phyloP scores from a whole-genome alignment of 306 rosid species.

The Sindora glabra region DNA sequence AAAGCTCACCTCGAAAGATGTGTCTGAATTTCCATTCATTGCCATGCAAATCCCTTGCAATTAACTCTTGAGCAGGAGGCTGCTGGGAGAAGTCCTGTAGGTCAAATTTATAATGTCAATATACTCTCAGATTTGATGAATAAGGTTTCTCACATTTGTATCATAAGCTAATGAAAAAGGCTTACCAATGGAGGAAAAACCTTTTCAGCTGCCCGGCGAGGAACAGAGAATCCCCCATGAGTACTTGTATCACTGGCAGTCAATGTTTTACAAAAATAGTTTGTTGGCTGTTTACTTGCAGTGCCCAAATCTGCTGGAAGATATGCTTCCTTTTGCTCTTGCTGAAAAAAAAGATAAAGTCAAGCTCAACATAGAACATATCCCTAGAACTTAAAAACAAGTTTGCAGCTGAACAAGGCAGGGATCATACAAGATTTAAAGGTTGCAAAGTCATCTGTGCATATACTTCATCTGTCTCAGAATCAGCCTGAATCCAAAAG shows the following conservation, averaged over 20 bases:
- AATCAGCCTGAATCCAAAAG: constrained; percentile 64
- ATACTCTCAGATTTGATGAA: neutral
- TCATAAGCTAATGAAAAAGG: neutral
- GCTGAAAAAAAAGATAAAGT: constrained; percentile 17
- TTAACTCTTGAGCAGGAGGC: constrained; percentile 41
- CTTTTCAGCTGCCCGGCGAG: constrained; percentile 61
- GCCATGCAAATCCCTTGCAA: constrained; percentile 44
- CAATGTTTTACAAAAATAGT: constrained; percentile 87
- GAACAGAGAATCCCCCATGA: constrained; percentile 59
- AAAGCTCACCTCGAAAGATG: constrained; percentile 45
- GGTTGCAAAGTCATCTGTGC: constrained; percentile 98
- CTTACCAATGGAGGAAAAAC: constrained; percentile 79
- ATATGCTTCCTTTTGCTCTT: constrained; percentile 45
- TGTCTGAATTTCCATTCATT: constrained; percentile 53
- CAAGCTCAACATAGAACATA: constrained; percentile 11
- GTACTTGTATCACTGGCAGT: constrained; percentile 99
- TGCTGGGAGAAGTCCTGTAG: constrained; percentile 42
- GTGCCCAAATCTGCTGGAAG: constrained; percentile 40
- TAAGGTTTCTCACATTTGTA: neutral
- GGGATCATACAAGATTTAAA: constrained; percentile 56
- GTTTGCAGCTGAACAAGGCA: constrained; percentile 8
- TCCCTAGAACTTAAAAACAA: neutral
- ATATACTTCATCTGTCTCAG: constrained; percentile 83
- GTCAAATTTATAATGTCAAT: constrained; percentile 8
- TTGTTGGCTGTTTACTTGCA: constrained; percentile 52